Percentiles rank a stretch among this genome's conserved stretches.
Evolutionary conservation across 768 basidiomycete genomes (phyloP).

Genomic region (Suillus subalutaceus): DNA sequence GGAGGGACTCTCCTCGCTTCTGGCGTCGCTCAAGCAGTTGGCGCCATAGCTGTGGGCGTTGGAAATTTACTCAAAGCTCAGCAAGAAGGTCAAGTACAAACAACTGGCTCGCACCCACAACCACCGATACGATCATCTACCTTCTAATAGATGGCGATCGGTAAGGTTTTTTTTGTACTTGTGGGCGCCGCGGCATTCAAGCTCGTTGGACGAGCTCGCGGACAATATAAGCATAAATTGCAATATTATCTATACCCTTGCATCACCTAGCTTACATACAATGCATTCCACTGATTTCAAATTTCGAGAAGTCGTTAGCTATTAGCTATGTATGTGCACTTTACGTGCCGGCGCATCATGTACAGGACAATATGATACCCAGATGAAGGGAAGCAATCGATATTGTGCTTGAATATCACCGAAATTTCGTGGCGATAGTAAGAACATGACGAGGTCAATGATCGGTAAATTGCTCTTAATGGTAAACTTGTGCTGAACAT

Average conservation of each 20-base stretch:
- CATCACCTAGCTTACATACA: slow-evolving; percentile 6
- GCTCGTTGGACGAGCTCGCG: slow-evolving; percentile 27
- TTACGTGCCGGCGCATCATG: not conserved
- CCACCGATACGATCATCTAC: slow-evolving; percentile 34
- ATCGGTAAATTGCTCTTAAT: not conserved
- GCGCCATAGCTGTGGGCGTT: slow-evolving; percentile 76
- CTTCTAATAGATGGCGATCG: slow-evolving; percentile 20
- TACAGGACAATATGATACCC: not conserved
- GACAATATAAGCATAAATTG: slow-evolving; percentile 19
- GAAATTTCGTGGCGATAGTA: not conserved
- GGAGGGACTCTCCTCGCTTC: slow-evolving; percentile 76
- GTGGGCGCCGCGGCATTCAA: slow-evolving; percentile 9
- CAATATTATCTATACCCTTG: slow-evolving; percentile 26
- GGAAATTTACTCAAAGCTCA: slow-evolving; percentile 58
- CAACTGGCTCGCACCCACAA: slow-evolving; percentile 25
- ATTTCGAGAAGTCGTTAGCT: not conserved
- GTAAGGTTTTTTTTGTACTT: not conserved
- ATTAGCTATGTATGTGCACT: not conserved
- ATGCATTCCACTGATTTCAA: slow-evolving; percentile 1
- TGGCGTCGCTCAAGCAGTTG: slow-evolving; percentile 75
- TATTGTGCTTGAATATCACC: not conserved
- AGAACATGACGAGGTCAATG: not conserved
- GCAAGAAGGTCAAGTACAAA: slow-evolving; percentile 41
- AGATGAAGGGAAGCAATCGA: not conserved
- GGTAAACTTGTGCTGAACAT: not conserved